These are phyloP conservation scores for Cryphonectria radicalis DNA, from an alignment of 2,329 filamentous ascomycete genomes.

Conservation along the genomic window DNA sequence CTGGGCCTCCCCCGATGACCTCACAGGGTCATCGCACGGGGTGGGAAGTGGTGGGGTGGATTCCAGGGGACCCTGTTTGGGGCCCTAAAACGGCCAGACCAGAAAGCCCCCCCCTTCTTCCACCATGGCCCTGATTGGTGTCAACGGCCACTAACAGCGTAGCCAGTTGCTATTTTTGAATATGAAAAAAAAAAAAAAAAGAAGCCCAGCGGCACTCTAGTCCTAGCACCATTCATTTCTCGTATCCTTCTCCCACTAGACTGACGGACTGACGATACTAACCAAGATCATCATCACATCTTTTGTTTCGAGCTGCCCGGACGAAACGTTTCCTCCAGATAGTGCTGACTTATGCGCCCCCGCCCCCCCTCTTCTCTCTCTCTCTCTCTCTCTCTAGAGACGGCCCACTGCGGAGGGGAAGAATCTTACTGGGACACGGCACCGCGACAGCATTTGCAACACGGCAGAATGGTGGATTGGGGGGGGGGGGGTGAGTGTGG, in stretches of 20 bases:
- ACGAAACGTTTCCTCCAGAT: constrained; percentile 5
- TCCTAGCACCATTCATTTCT: neutral
- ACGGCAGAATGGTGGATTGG: neutral
- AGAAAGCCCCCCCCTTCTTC: neutral
- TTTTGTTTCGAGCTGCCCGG: neutral
- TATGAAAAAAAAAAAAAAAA: neutral
- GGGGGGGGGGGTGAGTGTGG: neutral
- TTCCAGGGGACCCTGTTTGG: neutral
- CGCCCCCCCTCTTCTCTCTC: too few relatives aligned
- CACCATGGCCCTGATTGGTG: neutral
- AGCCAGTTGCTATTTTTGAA: constrained; percentile 4
- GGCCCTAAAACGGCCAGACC: neutral
- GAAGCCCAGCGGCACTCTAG: neutral
- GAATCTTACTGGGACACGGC: neutral
- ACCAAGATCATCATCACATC: neutral
- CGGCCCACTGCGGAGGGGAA: neutral
- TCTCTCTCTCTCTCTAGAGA: too few relatives aligned
- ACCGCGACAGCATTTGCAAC: neutral
- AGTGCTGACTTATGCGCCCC: neutral
- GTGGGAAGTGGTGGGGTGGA: neutral
- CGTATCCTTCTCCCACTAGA: neutral
- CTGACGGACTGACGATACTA: neutral
- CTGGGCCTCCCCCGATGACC: constrained; percentile 4
- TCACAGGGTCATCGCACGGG: constrained; percentile 8
- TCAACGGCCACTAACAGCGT: neutral